Base-by-base conservation (phyloP, 1,284 basidiomycete genomes). In the Trichosporon sp. region DNA sequence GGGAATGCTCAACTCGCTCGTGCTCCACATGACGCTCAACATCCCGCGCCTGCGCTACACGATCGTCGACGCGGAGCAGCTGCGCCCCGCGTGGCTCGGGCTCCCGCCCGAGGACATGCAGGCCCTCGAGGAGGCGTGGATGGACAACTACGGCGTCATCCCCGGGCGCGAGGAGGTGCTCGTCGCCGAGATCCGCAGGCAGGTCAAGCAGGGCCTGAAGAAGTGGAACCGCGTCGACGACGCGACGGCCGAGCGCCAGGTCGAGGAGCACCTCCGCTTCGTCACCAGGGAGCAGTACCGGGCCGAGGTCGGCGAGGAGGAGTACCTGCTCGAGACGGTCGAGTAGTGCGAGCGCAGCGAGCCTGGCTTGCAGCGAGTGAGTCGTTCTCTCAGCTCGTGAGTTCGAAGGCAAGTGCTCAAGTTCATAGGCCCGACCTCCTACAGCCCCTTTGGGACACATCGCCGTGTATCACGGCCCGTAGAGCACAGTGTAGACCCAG, bases 1-100 rank as follows among this genome's bases (percentile, higher is more conserved):
- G 68, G 68, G 68, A 15, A 21, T 69, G 23, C 68, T 69, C 12
- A 69, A 69, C 65, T 44, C 60, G 23, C 42, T 69, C 60, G 60
- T 69, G 18, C 60, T 69, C 7, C 47, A 65, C 13, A 69, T 69
- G 65, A 56, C 65, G 15, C 65, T 64, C 51, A 62, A 62, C 8
- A 34, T 70, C 27, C 51, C 58, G 1, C 32, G 58, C 0, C 62
- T 70, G n/a, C 6, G 23, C 21, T 70, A 66, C 25, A 68, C 68
- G 9, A 53, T 72, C 4, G 68, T 72, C 3, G 71, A 69, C 15
- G 68, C 66, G 1, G 60, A 72, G 62, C 35, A 44, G 51, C 63
- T 72, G 11, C 63, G 66, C 0, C 70, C 68, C 21, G 70, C 31
- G 31, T 72, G 70, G 70, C 68, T 72, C 1, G 70, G 38, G 9